Evolutionary conservation across 2,329 filamentous ascomycete species (phyloP).

Genomic region (Dactylella cylindrospora): DNA sequence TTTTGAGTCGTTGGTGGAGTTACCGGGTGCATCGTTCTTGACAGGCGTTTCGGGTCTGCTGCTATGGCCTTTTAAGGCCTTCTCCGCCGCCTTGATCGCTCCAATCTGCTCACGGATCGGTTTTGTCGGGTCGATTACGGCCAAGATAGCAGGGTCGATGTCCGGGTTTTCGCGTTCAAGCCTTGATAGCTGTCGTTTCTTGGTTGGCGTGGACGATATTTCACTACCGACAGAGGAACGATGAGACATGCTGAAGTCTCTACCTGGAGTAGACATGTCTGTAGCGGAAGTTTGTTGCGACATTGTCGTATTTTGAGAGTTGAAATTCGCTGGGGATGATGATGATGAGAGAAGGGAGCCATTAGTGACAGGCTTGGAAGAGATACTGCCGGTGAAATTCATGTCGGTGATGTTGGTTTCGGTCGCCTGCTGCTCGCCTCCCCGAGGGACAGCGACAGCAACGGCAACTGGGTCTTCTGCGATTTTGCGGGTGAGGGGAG

Average conservation of each 20-base stretch:
- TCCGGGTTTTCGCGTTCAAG: conserved; percentile 39
- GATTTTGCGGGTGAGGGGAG: background rate
- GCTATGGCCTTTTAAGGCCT: conserved; percentile 13
- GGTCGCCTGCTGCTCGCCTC: no score
- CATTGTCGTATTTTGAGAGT: no score
- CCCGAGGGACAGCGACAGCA: no score
- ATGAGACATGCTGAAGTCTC: conserved; percentile 17
- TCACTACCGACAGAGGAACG: conserved; percentile 17
- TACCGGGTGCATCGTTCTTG: background rate
- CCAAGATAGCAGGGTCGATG: conserved; percentile 26
- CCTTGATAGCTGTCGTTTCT: conserved; percentile 11
- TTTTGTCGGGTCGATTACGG: conserved; percentile 27
- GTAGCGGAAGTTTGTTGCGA: no score
- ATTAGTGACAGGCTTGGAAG: no score
- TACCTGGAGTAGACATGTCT: no score
- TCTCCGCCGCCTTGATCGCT: conserved; percentile 29
- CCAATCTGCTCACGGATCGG: conserved; percentile 31
- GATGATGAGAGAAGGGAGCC: no score
- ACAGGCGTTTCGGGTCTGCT: background rate
- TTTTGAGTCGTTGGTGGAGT: background rate
- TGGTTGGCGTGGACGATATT: conserved; percentile 5
- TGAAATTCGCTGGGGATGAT: no score
- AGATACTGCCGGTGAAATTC: no score
- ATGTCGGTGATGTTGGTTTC: no score
- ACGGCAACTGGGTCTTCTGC: no score